A percentile compares a stretch with the other conserved stretches of the same genome.
phyloP scores from a whole-genome alignment of 108 stramenopile species.

The Cyclostephanos invisitatus region DNA sequence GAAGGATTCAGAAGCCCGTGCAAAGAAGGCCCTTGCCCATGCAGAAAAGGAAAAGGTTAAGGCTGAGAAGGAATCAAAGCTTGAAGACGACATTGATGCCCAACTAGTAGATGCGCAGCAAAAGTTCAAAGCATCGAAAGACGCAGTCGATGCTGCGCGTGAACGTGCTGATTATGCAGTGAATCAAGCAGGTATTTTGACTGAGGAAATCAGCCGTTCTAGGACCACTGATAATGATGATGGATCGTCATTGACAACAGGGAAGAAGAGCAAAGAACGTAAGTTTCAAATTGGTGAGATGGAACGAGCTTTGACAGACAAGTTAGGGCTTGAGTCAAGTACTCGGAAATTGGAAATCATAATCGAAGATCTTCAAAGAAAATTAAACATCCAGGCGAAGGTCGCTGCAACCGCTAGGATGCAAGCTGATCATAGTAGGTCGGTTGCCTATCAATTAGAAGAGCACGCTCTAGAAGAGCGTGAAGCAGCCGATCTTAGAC shows the following conservation, averaged over 20 bases:
- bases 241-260: constrained; percentile 37
- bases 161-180: constrained; percentile 56
- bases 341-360: constrained; percentile 33
- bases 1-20: constrained; percentile 67
- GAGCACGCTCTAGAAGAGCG: constrained; percentile 83
- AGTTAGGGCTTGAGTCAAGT: constrained; percentile 34
- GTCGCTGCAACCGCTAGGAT: constrained; percentile 59
- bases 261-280: constrained; percentile 48
- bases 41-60: constrained; percentile 62
- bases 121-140: constrained; percentile 34
- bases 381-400: constrained; percentile 66
- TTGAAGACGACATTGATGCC: constrained; percentile 68
- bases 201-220: constrained; percentile 57
- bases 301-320: constrained; percentile 47
- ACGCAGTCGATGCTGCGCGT: constrained; percentile 44
- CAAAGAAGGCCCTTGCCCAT: constrained; percentile 52
- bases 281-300: constrained; percentile 30
- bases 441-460: constrained; percentile 71
- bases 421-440: constrained; percentile 61
- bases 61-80: constrained; percentile 66
- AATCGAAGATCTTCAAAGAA: constrained; percentile 60
- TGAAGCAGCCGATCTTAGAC: constrained; percentile 76
- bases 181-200: constrained; percentile 51
- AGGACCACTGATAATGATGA: constrained; percentile 57
- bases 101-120: constrained; percentile 51